Conservation (phyloP, 331 rosid species). For the Quercus tomentella region DNA sequence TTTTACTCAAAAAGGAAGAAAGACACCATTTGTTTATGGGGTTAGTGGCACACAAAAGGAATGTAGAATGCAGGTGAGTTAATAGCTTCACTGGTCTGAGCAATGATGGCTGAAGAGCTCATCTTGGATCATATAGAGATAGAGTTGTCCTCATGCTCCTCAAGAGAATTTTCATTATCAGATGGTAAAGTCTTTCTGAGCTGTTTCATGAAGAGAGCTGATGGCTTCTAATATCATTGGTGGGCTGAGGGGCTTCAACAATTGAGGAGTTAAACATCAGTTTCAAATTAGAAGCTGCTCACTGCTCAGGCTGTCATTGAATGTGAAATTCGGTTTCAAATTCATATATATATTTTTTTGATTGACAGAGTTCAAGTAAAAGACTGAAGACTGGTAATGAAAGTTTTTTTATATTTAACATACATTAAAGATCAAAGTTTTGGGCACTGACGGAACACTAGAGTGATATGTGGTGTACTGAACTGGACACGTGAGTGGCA, state of each 20-base stretch:
- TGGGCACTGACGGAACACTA: too few species aligned
- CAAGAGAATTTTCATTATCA: too few species aligned
- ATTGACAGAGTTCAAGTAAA: neutral
- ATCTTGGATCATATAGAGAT: too few species aligned
- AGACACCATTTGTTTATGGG: neutral
- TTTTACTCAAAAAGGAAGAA: neutral
- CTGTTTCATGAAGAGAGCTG: neutral
- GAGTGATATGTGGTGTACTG: too few species aligned
- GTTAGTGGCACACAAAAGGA: neutral
- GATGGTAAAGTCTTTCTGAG: too few species aligned
- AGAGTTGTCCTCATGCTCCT: too few species aligned
- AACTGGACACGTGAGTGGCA: accelerated
- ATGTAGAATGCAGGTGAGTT: neutral
- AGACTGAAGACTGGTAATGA: neutral
- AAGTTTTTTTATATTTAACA: neutral
- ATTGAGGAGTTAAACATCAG: neutral
- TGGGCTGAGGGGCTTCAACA: neutral
- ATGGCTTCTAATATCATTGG: neutral
- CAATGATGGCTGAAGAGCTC: too few species aligned
- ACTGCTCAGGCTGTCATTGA: neutral
- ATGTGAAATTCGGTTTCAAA: neutral
- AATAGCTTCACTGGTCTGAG: neutral
- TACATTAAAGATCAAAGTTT: neutral
- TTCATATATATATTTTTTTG: neutral
- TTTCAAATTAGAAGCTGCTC: neutral